These are phyloP conservation scores for Beta lomatogona DNA, from an alignment of 179 eudicot species.

Conservation along the genomic window DNA sequence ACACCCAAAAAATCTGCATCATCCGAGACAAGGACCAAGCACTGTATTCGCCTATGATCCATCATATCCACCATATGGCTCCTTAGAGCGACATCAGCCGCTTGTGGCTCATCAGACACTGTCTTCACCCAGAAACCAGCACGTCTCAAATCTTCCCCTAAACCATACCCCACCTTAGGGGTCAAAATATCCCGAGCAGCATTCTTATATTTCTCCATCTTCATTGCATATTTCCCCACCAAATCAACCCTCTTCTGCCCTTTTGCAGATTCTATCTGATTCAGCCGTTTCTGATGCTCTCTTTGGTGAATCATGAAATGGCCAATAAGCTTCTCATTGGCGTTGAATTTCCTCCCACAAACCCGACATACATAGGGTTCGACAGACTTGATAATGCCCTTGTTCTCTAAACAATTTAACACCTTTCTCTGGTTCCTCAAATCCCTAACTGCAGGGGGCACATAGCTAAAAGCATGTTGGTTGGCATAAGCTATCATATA, in stretches of 20 bases:
- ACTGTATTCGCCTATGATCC: conserved; percentile 56
- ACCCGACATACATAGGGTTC: conserved; percentile 68
- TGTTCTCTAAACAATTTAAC: conserved; percentile 55
- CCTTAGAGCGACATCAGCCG: conserved; percentile 68
- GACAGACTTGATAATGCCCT: conserved; percentile 48
- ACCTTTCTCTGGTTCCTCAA: conserved; percentile 57
- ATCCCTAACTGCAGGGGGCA: conserved; percentile 49
- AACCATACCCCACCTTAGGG: conserved; percentile 78
- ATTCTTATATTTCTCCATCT: conserved; percentile 75
- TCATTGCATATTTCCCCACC: conserved; percentile 65
- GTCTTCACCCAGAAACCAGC: conserved; percentile 81
- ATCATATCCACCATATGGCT: conserved; percentile 70
- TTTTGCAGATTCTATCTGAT: conserved; percentile 65
- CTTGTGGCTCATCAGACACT: conserved; percentile 74
- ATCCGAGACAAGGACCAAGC: conserved; percentile 79
- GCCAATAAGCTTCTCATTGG: conserved; percentile 59
- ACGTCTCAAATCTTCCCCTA: conserved; percentile 72
- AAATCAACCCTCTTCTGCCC: conserved; percentile 66
- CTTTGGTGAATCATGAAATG: conserved; percentile 80
- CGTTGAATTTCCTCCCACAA: conserved; percentile 80
- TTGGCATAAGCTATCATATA: conserved; percentile 78
- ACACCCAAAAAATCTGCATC: conserved; percentile 70
- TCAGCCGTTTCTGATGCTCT: conserved; percentile 72
- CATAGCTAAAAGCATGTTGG: conserved; percentile 58
- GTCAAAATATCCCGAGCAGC: conserved; percentile 63